Percentiles rank a stretch among this genome's conserved stretches.
phyloP scores from a whole-genome alignment of 2,329 filamentous ascomycete genomes.

The Fusarium subglutinans region DNA sequence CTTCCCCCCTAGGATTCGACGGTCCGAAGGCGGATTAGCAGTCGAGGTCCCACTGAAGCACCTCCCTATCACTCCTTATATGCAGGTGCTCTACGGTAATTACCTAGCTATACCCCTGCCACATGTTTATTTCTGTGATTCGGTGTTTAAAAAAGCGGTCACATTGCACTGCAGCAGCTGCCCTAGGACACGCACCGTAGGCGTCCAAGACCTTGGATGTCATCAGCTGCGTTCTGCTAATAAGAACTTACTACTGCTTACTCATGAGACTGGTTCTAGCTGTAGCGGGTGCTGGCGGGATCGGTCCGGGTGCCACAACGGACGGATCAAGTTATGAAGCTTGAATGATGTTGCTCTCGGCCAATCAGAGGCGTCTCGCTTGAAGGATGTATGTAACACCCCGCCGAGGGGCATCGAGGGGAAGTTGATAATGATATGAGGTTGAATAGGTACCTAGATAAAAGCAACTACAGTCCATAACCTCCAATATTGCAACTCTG shows the following conservation, averaged over 20 bases:
- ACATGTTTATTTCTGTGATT: constrained; percentile 10
- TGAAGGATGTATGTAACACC: constrained; percentile 19
- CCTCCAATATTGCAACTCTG: not conserved
- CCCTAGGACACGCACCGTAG: not conserved
- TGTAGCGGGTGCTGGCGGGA: constrained; percentile 8
- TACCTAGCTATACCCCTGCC: constrained; percentile 15
- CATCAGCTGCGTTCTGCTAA: not conserved
- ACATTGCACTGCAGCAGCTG: constrained; percentile 7
- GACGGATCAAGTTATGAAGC: constrained; percentile 23
- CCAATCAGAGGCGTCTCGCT: constrained; percentile 26
- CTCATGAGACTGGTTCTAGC: not conserved
- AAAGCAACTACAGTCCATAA: not conserved
- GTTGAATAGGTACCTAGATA: constrained; percentile 1
- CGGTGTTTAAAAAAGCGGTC: constrained; percentile 19
- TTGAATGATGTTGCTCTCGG: constrained; percentile 2
- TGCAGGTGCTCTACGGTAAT: constrained; percentile 13
- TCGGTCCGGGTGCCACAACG: constrained; percentile 21
- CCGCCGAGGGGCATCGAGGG: constrained; percentile 36
- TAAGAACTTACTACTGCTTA: not conserved
- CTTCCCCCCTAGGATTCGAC: not conserved
- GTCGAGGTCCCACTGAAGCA: constrained; percentile 17
- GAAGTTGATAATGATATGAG: constrained; percentile 28
- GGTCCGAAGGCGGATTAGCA: not conserved
- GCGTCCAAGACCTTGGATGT: not conserved
- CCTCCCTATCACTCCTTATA: constrained; percentile 14